These are phyloP conservation scores for Pseudopyrenochaeta lycopersici DNA, from an alignment of 2,329 filamentous ascomycete genomes.

Conservation along the genomic window DNA sequence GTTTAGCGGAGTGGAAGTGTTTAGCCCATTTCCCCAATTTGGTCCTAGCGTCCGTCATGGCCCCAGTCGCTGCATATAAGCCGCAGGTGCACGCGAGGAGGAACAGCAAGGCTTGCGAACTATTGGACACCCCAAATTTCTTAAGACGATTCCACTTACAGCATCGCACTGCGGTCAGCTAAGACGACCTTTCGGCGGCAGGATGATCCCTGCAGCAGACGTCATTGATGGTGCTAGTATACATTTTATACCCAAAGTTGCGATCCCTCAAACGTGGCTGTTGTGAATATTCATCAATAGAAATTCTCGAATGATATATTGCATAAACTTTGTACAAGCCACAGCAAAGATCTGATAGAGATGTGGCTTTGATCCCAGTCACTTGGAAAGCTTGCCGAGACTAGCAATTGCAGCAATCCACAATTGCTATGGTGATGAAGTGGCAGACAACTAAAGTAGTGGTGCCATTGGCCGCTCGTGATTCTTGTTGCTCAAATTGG, in stretches of 20 bases:
- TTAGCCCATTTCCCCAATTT: slow-evolving; percentile 25
- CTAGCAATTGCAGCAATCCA: neutral
- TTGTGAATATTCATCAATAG: neutral
- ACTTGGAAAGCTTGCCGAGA: neutral
- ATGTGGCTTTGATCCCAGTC: neutral
- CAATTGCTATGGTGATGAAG: neutral
- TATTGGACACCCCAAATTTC: slow-evolving; percentile 16
- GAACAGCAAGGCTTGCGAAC: slow-evolving; percentile 1
- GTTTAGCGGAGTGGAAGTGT: slow-evolving; percentile 5
- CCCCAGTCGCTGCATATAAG: slow-evolving; percentile 19
- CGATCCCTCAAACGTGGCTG: neutral
- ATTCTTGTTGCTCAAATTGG: neutral
- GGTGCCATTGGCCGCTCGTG: neutral
- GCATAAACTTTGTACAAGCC: neutral
- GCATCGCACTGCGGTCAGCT: slow-evolving; percentile 14
- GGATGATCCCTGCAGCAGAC: neutral
- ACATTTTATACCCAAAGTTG: neutral
- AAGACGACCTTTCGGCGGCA: neutral
- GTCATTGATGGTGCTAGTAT: slow-evolving; percentile 1
- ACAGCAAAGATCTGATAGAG: neutral
- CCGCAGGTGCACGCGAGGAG: slow-evolving; percentile 16
- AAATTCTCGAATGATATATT: neutral
- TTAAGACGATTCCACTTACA: slow-evolving; percentile 5
- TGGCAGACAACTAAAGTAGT: neutral
- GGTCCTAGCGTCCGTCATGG: slow-evolving; percentile 16